phyloP scores from a whole-genome alignment of 2,329 filamentous ascomycete genomes.

The Pseudopithomyces maydicus region DNA sequence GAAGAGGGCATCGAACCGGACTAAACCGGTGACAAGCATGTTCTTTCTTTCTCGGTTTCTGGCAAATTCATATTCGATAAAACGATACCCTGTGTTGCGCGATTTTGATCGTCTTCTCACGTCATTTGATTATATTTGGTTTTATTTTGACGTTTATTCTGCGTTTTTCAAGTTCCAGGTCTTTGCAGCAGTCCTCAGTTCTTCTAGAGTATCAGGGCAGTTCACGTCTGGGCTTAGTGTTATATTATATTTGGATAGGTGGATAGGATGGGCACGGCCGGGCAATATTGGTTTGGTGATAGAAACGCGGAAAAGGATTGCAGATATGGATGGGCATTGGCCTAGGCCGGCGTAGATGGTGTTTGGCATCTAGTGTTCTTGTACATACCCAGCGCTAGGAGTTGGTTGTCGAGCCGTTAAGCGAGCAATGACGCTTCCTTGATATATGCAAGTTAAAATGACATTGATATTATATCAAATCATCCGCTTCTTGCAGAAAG shows the following conservation, averaged over 20 bases:
- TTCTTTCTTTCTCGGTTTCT: not conserved
- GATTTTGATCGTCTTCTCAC: not conserved
- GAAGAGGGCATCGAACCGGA: conserved; percentile 50
- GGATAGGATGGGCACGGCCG: not conserved
- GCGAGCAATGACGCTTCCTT: not conserved
- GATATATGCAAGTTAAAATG: too few species aligned
- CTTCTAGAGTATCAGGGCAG: too few species aligned
- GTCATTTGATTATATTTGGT: not conserved
- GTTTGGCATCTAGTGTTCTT: not conserved
- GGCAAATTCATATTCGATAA: not conserved
- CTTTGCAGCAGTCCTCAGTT: not conserved
- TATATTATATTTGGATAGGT: too few species aligned
- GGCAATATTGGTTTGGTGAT: not conserved
- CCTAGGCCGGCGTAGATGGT: not conserved
- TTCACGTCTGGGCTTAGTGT: too few species aligned
- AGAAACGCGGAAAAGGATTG: not conserved
- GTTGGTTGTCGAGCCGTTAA: not conserved
- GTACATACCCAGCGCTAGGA: not conserved
- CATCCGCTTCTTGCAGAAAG: too few species aligned
- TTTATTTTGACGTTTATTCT: not conserved
- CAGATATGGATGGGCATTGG: not conserved
- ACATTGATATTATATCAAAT: too few species aligned
- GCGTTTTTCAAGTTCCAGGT: not conserved
- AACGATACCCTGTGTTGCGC: conserved; percentile 2
- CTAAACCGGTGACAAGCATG: conserved; percentile 3